Conservation (phyloP, 768 basidiomycete species). For the Suillus subalutaceus region DNA sequence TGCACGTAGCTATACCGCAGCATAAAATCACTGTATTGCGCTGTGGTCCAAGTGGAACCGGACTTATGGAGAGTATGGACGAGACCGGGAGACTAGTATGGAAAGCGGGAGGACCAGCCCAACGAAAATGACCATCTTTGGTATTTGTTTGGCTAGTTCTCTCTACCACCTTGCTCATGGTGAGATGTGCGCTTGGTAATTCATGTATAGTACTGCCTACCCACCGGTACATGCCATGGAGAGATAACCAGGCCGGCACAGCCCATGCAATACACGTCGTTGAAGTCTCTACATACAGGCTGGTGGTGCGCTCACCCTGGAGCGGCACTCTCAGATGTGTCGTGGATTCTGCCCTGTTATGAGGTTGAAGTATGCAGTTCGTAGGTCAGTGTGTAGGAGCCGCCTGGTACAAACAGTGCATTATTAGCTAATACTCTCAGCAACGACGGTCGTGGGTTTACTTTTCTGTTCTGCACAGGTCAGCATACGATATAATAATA, state of each 20-base stretch:
- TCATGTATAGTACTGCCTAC: not conserved
- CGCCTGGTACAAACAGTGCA: not conserved
- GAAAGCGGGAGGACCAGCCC: not conserved
- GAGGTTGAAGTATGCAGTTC: not conserved
- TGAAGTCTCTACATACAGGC: not conserved
- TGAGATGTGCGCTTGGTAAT: not conserved
- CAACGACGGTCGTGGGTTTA: not conserved
- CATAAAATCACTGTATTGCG: not conserved
- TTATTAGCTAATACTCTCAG: not conserved
- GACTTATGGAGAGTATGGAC: not conserved
- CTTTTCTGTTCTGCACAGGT: not conserved
- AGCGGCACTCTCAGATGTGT: not conserved
- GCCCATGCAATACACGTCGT: not conserved
- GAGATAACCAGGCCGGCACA: not conserved
- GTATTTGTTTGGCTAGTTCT: not conserved
- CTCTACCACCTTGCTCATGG: not conserved
- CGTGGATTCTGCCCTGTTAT: not conserved
- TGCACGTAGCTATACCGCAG: conserved; percentile 29
- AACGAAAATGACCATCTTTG: not conserved
- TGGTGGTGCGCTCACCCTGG: not conserved
- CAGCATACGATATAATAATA: too few species aligned
- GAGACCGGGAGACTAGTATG: not conserved
- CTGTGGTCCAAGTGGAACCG: not conserved
- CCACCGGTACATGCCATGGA: not conserved
- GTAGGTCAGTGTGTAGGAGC: not conserved